Conservation (phyloP, 2,329 filamentous ascomycete genomes). For the Amauroascus niger region DNA sequence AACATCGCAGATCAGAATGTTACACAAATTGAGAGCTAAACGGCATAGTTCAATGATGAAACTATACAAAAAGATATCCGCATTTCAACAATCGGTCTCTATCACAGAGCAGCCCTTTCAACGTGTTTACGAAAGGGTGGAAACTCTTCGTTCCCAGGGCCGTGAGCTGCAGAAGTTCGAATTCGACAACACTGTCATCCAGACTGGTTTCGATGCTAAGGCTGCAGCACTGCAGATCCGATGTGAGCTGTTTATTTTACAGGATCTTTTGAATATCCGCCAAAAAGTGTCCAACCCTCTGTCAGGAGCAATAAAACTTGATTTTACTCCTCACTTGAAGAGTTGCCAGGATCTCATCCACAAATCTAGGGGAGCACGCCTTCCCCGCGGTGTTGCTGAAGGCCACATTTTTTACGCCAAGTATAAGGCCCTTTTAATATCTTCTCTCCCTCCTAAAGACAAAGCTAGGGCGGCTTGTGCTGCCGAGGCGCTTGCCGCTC, state of each 20-base stretch:
- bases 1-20: too few species aligned
- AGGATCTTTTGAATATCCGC: conserved; percentile 35
- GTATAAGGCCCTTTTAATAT: conserved; percentile 38
- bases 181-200: conserved; percentile 26
- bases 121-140: conserved; percentile 29
- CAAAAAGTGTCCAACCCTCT: conserved; percentile 11
- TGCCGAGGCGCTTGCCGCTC: neutral
- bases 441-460: neutral
- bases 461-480: neutral
- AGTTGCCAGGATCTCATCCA: conserved; percentile 27
- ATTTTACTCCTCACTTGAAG: too few species aligned
- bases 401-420: conserved; percentile 44
- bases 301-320: conserved; percentile 33
- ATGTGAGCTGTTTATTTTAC: conserved; percentile 33
- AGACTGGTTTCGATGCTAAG: conserved; percentile 34
- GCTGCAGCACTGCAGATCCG: conserved; percentile 40
- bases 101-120: conserved; percentile 34
- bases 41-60: too few species aligned
- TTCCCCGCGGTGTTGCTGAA: conserved; percentile 41
- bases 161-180: conserved; percentile 21
- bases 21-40: too few species aligned
- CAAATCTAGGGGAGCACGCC: conserved; percentile 28
- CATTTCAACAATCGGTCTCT: conserved; percentile 27
- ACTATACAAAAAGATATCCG: neutral
- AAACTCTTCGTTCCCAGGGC: conserved; percentile 23